These are phyloP conservation scores for Hanseniaspora lindneri DNA, from an alignment of 805 yeast genomes.

Conservation along the genomic window DNA sequence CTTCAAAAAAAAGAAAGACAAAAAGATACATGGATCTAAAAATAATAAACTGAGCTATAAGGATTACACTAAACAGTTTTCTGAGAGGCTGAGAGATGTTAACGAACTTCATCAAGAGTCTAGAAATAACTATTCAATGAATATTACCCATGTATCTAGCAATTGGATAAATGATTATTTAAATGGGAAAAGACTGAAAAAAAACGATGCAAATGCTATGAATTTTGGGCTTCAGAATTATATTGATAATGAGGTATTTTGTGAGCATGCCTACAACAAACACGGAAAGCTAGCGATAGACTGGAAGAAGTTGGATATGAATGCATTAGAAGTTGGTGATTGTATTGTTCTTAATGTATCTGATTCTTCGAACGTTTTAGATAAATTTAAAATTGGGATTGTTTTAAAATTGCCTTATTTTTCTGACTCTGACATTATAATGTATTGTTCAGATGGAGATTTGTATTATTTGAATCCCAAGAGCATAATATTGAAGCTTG, in stretches of 20 bases:
- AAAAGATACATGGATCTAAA: background rate
- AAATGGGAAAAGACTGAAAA: background rate
- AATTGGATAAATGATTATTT: background rate
- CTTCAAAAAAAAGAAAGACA: background rate
- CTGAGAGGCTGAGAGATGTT: background rate
- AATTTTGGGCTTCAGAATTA: background rate
- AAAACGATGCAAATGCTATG: background rate
- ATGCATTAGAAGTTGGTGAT: background rate
- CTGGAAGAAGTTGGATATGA: background rate
- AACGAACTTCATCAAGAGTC: background rate
- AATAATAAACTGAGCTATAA: background rate
- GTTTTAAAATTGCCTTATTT: background rate
- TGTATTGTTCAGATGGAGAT: conserved; percentile 3
- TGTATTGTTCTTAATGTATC: background rate
- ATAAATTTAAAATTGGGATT: background rate
- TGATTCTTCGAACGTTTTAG: background rate
- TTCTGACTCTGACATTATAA: background rate
- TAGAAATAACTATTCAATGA: background rate
- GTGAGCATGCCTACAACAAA: background rate
- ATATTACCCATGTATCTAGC: background rate
- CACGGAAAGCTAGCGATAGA: background rate
- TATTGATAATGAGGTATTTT: background rate
- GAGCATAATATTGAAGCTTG: background rate
- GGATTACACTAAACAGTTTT: background rate
- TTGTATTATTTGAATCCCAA: conserved; percentile 1